A percentile compares a stretch with the other conserved stretches of the same genome.
These are phyloP conservation scores for Tephrocybe sp. DNA, from an alignment of 768 basidiomycete genomes.

Conservation along the genomic window DNA sequence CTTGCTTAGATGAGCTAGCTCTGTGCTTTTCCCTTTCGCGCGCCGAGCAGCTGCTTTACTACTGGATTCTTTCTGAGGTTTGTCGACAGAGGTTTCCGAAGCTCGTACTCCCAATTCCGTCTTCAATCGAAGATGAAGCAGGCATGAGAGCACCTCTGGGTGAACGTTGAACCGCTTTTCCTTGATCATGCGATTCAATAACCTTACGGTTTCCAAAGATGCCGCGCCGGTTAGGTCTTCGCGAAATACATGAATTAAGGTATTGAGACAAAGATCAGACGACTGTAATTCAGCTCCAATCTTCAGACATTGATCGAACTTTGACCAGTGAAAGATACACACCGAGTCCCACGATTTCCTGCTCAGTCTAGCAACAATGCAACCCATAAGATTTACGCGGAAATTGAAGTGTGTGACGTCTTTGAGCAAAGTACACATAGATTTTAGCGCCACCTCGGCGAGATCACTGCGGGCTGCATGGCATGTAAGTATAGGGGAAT, in stretches of 20 bases:
- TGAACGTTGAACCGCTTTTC: constrained; percentile 88
- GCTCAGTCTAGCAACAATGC: constrained; percentile 79
- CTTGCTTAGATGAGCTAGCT: constrained; percentile 83
- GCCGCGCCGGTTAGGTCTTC: constrained; percentile 76
- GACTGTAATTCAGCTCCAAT: constrained; percentile 42
- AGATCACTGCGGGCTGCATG: constrained; percentile 61
- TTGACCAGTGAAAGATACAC: constrained; percentile 22
- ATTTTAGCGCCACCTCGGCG: constrained; percentile 68
- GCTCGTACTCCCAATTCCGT: constrained; percentile 81
- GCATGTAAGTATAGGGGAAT: constrained; percentile 5
- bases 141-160: constrained; percentile 81
- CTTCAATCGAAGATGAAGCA: constrained; percentile 83
- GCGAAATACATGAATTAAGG: constrained; percentile 79
- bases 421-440: constrained; percentile 82
- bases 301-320: constrained; percentile 5
- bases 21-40: constrained; percentile 56
- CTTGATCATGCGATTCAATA: constrained; percentile 95
- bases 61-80: constrained; percentile 37
- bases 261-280: constrained; percentile 81
- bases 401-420: constrained; percentile 97
- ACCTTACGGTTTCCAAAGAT: constrained; percentile 85
- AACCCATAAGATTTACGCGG: constrained; percentile 86
- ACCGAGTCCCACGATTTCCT: constrained; percentile 89
- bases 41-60: constrained; percentile 40
- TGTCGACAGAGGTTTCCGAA: constrained; percentile 67